Conservation (phyloP, 192 early-diverging fungal genomes). For the Powellomyces hirtus region DNA sequence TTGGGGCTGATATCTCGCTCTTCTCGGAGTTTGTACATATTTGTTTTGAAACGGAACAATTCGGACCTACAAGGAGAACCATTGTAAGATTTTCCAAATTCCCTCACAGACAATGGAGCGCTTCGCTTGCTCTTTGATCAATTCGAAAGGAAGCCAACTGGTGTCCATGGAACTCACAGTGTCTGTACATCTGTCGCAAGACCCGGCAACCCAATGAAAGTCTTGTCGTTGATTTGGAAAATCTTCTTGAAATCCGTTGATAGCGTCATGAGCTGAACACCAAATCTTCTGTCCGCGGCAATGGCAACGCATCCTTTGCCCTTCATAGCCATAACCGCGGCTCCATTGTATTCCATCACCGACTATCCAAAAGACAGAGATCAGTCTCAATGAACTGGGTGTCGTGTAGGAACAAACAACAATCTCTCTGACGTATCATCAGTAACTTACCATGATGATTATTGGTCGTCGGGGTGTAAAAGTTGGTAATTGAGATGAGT, state of each 20-base stretch:
- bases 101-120: neutral
- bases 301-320: slow-evolving; percentile 99
- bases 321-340: slow-evolving; percentile 91
- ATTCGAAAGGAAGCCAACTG: neutral
- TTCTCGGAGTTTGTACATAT: slow-evolving; percentile 95
- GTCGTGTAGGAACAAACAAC: too few species aligned
- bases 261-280: slow-evolving; percentile 90
- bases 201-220: slow-evolving; percentile 87
- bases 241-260: slow-evolving; percentile 94
- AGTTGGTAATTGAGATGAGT: too few species aligned
- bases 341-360: slow-evolving; percentile 94
- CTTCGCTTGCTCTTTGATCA: neutral
- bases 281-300: slow-evolving; percentile 91
- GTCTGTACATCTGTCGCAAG: slow-evolving; percentile 97
- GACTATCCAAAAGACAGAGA: slow-evolving; percentile 18
- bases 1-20: slow-evolving; percentile 93
- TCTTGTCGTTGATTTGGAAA: slow-evolving; percentile 80
- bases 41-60: slow-evolving; percentile 86
- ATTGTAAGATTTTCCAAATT: neutral
- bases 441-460: too few species aligned
- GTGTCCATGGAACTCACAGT: slow-evolving; percentile 56
- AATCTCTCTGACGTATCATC: too few species aligned
- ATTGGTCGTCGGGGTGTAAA: too few species aligned
- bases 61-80: slow-evolving; percentile 59
- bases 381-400: too few species aligned